A percentile compares a stretch with the other conserved stretches of the same genome.
Conservation (phyloP, 352 stramenopile species). For the Phytophthora boehmeriae region DNA sequence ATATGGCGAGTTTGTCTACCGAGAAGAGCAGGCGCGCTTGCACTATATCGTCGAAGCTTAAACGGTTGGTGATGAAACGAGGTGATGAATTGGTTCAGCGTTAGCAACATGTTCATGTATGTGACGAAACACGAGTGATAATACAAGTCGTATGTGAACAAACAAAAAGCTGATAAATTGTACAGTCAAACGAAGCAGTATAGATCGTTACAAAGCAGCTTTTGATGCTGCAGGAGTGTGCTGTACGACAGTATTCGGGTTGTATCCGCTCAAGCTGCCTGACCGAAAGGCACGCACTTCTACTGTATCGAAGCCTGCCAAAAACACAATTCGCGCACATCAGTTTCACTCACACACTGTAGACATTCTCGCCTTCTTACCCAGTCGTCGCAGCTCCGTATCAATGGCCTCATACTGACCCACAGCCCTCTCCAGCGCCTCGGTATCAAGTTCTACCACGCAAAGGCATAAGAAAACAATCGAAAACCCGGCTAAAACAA, state of each 20-base stretch:
- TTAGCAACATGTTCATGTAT: too few relatives aligned
- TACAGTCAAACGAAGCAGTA: neutral
- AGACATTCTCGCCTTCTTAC: constrained; percentile 21
- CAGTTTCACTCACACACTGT: neutral
- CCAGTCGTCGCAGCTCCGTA: constrained; percentile 42
- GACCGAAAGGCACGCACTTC: constrained; percentile 60
- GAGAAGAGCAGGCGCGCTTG: constrained; percentile 60
- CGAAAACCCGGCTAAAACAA: neutral
- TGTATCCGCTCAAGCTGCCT: constrained; percentile 74
- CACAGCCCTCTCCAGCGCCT: constrained; percentile 33
- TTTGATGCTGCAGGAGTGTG: constrained; percentile 26
- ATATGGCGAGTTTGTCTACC: constrained; percentile 69
- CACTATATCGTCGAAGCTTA: constrained; percentile 38
- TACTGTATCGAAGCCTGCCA: constrained; percentile 58
- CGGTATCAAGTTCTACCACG: constrained; percentile 47
- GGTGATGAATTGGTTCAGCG: too few relatives aligned
- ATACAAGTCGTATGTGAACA: constrained; percentile 8
- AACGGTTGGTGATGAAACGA: too few relatives aligned
- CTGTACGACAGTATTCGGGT: constrained; percentile 23
- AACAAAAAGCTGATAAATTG: too few relatives aligned
- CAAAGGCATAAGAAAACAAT: neutral
- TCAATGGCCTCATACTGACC: constrained; percentile 38
- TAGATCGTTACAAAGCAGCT: neutral
- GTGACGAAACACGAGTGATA: too few relatives aligned
- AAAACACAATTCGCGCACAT: neutral